phyloP scores from a whole-genome alignment of 148 eudicot genomes.

The Camellia sinensis region DNA sequence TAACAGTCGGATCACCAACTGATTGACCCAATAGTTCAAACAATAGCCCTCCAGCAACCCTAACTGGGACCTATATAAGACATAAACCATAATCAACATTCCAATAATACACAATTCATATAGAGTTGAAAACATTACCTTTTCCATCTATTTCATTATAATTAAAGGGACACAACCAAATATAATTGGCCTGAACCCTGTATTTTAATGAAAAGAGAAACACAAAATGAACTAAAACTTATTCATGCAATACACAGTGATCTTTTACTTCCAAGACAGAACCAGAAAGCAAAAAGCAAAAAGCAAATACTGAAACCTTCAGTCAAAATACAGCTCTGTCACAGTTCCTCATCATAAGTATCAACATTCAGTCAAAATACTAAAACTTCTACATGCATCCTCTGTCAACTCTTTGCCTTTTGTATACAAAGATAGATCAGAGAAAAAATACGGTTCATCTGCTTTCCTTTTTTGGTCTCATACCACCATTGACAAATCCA shows the following conservation, averaged over 20 bases:
- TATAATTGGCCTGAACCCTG: no score
- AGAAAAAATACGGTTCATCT: not conserved
- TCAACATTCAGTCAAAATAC: not conserved
- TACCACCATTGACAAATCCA: not conserved
- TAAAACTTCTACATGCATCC: not conserved
- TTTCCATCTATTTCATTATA: not conserved
- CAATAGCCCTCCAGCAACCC: slow-evolving; percentile 87
- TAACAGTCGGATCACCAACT: slow-evolving; percentile 72
- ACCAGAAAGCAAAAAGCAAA: not conserved
- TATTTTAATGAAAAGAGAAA: no score
- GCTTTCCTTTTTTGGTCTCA: not conserved
- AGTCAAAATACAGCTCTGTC: not conserved
- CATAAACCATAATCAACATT: not conserved
- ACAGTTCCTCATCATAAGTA: not conserved
- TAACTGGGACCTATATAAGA: slow-evolving; percentile 70
- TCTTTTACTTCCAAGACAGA: not conserved
- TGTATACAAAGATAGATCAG: no score
- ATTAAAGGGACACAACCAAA: not conserved
- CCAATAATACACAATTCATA: not conserved
- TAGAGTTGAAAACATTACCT: not conserved
- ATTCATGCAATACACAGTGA: not conserved
- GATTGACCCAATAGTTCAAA: slow-evolving; percentile 97
- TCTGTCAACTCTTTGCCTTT: not conserved
- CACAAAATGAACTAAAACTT: not conserved
- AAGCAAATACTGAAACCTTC: not conserved